Conservation (phyloP, 106 monocot genomes). For the Dendrobium officinale region DNA sequence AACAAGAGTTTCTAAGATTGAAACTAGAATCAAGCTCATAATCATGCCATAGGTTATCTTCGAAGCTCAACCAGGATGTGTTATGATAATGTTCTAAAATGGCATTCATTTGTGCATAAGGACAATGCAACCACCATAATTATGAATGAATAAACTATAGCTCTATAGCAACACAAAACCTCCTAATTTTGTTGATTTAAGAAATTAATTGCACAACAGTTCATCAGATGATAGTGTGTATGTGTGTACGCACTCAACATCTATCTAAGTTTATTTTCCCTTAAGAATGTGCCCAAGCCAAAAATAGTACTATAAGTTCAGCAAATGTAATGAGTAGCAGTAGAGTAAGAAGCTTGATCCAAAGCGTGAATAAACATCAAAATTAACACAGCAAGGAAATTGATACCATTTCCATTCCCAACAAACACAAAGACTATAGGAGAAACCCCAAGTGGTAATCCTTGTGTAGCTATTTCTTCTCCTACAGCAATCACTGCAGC, state of each 20-base stretch:
- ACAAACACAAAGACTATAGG: slow-evolving; percentile 93
- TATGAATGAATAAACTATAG: not conserved
- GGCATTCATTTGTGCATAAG: not conserved
- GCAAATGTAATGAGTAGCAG: not conserved
- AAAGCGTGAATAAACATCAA: not conserved
- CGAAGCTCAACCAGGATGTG: too few relatives aligned
- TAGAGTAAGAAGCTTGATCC: not conserved
- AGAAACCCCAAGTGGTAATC: slow-evolving; percentile 76
- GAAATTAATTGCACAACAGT: not conserved
- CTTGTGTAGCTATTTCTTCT: slow-evolving; percentile 85
- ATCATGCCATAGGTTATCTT: too few relatives aligned
- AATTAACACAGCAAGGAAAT: not conserved
- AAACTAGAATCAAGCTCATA: too few relatives aligned
- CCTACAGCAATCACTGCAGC: slow-evolving; percentile 91
- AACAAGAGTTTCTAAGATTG: too few relatives aligned
- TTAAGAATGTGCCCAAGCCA: not conserved
- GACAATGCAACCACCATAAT: not conserved
- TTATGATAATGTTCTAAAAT: not conserved
- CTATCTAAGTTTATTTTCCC: not conserved
- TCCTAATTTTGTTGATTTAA: not conserved
- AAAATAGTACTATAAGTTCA: not conserved
- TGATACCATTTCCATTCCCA: slow-evolving; percentile 86
- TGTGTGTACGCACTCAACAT: not conserved
- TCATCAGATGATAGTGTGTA: not conserved
- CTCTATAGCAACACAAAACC: too few relatives aligned